Conservation (phyloP, 768 basidiomycete species). For the Favolaschia claudopus region DNA sequence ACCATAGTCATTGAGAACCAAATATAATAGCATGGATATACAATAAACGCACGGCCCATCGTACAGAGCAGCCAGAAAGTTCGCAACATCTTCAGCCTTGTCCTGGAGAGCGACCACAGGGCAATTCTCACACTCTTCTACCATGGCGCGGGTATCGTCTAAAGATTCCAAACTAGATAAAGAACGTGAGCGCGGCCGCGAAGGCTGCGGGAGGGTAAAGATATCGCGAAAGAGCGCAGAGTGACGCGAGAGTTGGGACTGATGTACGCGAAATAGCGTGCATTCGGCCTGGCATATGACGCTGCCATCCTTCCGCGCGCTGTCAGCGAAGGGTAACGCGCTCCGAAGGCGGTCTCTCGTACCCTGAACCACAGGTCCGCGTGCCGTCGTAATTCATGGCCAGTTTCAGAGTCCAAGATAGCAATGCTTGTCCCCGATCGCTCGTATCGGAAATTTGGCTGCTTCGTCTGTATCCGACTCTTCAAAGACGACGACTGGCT, state of each 20-base stretch:
- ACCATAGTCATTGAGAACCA: constrained; percentile 10
- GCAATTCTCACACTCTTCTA: constrained; percentile 50
- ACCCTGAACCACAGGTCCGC: constrained; percentile 72
- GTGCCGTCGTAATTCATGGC: constrained; percentile 49
- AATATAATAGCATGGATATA: constrained; percentile 6
- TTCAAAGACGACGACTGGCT: constrained; percentile 15
- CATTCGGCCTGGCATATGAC: constrained; percentile 72
- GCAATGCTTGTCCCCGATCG: constrained; percentile 9
- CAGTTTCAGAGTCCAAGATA: constrained; percentile 38
- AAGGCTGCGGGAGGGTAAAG: constrained; percentile 73
- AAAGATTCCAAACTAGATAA: constrained; percentile 20
- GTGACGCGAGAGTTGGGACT: constrained; percentile 73
- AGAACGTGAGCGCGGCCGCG: constrained; percentile 1
- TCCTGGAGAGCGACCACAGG: constrained; percentile 73
- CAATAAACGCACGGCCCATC: constrained; percentile 77
- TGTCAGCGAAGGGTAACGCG: no score
- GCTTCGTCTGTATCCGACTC: constrained; percentile 35
- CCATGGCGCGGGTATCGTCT: constrained; percentile 13
- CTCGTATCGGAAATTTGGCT: constrained; percentile 39
- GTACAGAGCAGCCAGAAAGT: constrained; percentile 73
- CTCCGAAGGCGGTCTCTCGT: no score
- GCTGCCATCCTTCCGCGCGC: constrained; percentile 72
- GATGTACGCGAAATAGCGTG: constrained; percentile 77
- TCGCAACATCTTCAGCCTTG: constrained; percentile 70
- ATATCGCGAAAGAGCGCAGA: constrained; percentile 75